Base-by-base conservation (phyloP, 2,329 filamentous ascomycete species). In the Fusarium palustre region DNA sequence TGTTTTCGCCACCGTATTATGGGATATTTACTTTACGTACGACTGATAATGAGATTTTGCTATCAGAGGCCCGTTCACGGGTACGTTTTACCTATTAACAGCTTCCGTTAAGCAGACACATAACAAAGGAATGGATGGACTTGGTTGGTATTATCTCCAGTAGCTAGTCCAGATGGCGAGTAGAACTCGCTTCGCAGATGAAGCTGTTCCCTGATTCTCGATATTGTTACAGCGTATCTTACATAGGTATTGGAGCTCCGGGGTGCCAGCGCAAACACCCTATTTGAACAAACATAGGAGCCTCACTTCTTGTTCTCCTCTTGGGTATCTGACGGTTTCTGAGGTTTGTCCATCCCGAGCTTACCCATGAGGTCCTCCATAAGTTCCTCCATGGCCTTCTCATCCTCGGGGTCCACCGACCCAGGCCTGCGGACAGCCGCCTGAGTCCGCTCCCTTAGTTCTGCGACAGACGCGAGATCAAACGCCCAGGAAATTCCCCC, bases 401-500 rank as follows among this genome's bases (percentile, higher is more conserved):
- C 87, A 59, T 87, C 85, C 74, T 86, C 83, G 66, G 83, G 70
- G 28, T 75, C 74, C 13, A 76, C 66, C 31, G 68, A 60, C 5
- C 76, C 75, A 5, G 66, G 69, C 77, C 74, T 86, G 80, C 57
- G 73, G 72, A 64, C 70, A 43, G 81, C 80, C 64, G 77, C 78
- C 60, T 81, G 81, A n/a, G 88, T 84, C 73, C 81, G 81, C 48
- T 70, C 77, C 75, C 87, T 82, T 76, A 93, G 80, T 74, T 94
- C 92, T 6, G 88, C 87, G 41, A 93, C 55, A 46, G 84, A 85
- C 76, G 89, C 89, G 36, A 98, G 87, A 77, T 97, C 91, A 64
- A 96, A 88, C 1, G 88, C 90, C 85, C 91, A 97, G 66, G 92
- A 83, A 13, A 90, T 79, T 0, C 91, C 93, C 5, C 95, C 96